phyloP scores from a whole-genome alignment of 228 moss, liverwort and hornwort genomes.

The Sphagnum fallax region DNA sequence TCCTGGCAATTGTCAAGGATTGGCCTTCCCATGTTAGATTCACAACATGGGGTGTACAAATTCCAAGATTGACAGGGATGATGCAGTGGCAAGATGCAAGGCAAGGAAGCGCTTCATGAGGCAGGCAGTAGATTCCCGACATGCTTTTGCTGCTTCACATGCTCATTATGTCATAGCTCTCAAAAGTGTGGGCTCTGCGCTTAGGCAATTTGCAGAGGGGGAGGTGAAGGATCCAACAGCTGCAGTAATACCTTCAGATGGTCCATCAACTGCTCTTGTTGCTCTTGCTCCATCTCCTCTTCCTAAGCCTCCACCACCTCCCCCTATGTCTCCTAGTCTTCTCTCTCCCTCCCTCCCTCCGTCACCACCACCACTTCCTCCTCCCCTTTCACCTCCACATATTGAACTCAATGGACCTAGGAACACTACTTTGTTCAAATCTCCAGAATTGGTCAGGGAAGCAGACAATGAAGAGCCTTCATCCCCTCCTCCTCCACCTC shows the following conservation, averaged over 20 bases:
- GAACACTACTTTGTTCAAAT: slow-evolving; percentile 18
- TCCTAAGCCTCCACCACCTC: slow-evolving; percentile 15
- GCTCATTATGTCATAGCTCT: slow-evolving; percentile 53
- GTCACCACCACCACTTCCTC: slow-evolving; percentile 17
- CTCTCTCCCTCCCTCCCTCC: slow-evolving; percentile 19
- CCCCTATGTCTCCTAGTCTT: slow-evolving; percentile 13
- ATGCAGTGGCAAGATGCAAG: slow-evolving; percentile 73
- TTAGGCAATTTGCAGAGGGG: slow-evolving; percentile 72
- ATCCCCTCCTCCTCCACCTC: slow-evolving; percentile 30
- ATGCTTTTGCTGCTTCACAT: slow-evolving; percentile 64
- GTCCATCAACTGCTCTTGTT: slow-evolving; percentile 17
- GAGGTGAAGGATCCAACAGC: slow-evolving; percentile 41
- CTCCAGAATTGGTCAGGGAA: slow-evolving; percentile 16
- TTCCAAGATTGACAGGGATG: slow-evolving; percentile 78
- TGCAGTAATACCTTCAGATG: slow-evolving; percentile 25
- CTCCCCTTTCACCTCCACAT: slow-evolving; percentile 40
- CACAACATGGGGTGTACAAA: slow-evolving; percentile 63
- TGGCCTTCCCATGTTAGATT: too few species aligned
- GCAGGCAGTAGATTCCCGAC: slow-evolving; percentile 54
- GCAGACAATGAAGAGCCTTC: slow-evolving; percentile 21
- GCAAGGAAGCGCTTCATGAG: slow-evolving; percentile 73
- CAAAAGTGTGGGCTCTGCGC: slow-evolving; percentile 54
- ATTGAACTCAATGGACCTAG: slow-evolving; percentile 22
- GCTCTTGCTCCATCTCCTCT: slow-evolving; percentile 38
- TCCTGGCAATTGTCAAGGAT: too few species aligned